phyloP scores from a whole-genome alignment of 139 green algal genomes.

The Pseudopediastrum boryanum region DNA sequence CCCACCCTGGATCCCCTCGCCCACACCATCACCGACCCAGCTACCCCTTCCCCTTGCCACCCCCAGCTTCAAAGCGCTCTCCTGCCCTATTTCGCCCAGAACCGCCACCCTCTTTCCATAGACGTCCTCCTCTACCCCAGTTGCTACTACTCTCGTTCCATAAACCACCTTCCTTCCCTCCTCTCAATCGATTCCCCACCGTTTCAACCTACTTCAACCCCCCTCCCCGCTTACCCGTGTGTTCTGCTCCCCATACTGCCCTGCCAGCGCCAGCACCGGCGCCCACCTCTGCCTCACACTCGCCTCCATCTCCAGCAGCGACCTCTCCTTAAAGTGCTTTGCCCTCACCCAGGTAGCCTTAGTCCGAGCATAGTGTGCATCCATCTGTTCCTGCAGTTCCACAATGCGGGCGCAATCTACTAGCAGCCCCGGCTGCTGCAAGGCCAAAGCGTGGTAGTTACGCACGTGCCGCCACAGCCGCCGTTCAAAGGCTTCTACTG shows the following conservation, averaged over 20 bases:
- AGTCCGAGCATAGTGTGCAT: slow-evolving; percentile 42
- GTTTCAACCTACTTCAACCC: not conserved
- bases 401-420: slow-evolving; percentile 78
- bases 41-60: too few species aligned
- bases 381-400: slow-evolving; percentile 74
- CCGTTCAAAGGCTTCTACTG: slow-evolving; percentile 73
- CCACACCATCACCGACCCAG: too few species aligned
- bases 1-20: too few species aligned
- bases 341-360: slow-evolving; percentile 30
- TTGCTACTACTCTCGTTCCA: too few species aligned
- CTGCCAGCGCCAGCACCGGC: slow-evolving; percentile 34
- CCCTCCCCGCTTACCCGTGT: slow-evolving; percentile 19
- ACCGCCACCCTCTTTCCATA: too few species aligned
- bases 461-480: slow-evolving; percentile 70
- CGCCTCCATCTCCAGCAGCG: slow-evolving; percentile 33
- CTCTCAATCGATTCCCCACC: not conserved
- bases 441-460: slow-evolving; percentile 59
- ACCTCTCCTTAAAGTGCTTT: slow-evolving; percentile 15
- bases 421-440: slow-evolving; percentile 69
- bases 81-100: too few species aligned
- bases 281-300: slow-evolving; percentile 22
- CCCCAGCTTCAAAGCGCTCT: too few species aligned
- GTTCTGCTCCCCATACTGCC: slow-evolving; percentile 41
- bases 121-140: too few species aligned
- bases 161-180: not conserved